Percentiles rank a stretch among this genome's conserved stretches.
These are phyloP conservation scores for Retiboletus flavoniger DNA, from an alignment of 1,284 basidiomycete species.

Conservation along the genomic window DNA sequence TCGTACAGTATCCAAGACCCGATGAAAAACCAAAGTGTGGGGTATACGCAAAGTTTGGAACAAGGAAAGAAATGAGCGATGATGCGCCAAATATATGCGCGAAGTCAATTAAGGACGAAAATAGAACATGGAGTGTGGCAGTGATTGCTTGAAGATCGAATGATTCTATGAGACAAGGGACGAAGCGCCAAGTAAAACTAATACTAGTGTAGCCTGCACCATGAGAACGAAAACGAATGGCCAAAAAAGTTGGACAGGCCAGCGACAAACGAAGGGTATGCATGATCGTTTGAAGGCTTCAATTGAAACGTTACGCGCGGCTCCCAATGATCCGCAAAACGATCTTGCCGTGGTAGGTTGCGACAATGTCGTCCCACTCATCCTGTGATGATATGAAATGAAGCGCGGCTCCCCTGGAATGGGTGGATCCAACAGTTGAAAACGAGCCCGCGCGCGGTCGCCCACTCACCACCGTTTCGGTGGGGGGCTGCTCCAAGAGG, in stretches of 20 bases:
- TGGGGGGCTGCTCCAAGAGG: constrained; percentile 36
- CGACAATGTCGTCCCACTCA: constrained; percentile 42
- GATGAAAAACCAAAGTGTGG: not conserved
- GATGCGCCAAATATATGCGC: not conserved
- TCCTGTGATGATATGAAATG: constrained; percentile 39
- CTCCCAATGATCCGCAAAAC: constrained; percentile 36
- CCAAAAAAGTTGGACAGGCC: constrained; percentile 5
- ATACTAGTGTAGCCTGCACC: constrained; percentile 7
- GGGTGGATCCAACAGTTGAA: constrained; percentile 32
- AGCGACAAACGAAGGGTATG: constrained; percentile 6
- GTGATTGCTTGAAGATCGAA: not conserved
- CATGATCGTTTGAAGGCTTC: not conserved
- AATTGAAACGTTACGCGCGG: not conserved
- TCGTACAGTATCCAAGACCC: not conserved
- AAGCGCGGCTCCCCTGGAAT: constrained; percentile 23
- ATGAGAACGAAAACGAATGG: constrained; percentile 9
- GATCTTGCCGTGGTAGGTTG: constrained; percentile 27
- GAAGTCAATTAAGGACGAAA: not conserved
- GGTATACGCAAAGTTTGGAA: constrained; percentile 1
- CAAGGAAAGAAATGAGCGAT: constrained; percentile 2
- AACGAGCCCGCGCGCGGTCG: constrained; percentile 38
- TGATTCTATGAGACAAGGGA: not conserved
- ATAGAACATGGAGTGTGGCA: not conserved
- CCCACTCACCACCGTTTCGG: constrained; percentile 14
- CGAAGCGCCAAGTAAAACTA: not conserved